Percentiles rank a stretch among this genome's conserved stretches.
Conservation (phyloP, 2,329 filamentous ascomycete species). For the Xylaria sp. region DNA sequence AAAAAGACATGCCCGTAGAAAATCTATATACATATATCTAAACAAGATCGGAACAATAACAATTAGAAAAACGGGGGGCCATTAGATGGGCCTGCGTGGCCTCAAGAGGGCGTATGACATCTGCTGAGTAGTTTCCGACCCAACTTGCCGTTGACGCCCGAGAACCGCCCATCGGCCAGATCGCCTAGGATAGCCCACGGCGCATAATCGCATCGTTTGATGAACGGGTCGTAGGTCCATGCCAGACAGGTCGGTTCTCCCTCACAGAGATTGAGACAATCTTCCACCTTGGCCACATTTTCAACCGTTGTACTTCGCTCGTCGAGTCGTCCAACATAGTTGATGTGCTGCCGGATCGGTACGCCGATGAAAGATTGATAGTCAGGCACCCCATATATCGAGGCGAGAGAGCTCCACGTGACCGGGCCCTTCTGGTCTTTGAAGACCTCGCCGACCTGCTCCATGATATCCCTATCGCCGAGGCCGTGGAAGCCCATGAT, state of each 20-base stretch:
- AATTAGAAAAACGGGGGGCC: not conserved
- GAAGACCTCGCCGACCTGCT: conserved; percentile 50
- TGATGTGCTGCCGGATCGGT: conserved; percentile 48
- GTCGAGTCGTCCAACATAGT: conserved; percentile 58
- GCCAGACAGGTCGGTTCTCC: conserved; percentile 52
- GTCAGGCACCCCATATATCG: conserved; percentile 51
- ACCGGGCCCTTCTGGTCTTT: conserved; percentile 47
- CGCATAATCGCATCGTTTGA: conserved; percentile 50
- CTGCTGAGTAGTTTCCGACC: conserved; percentile 34
- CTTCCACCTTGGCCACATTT: conserved; percentile 47
- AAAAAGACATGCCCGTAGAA: conserved; percentile 20
- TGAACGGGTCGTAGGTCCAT: conserved; percentile 55
- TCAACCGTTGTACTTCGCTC: conserved; percentile 48
- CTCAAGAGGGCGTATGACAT: conserved; percentile 36
- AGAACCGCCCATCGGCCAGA: conserved; percentile 41
- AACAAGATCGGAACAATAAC: conserved; percentile 21
- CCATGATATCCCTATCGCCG: conserved; percentile 52
- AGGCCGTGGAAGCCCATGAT: conserved; percentile 60
- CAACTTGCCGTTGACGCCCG: conserved; percentile 47
- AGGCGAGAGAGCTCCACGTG: conserved; percentile 58
- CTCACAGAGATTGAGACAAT: conserved; percentile 52
- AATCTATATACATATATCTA: conserved; percentile 23
- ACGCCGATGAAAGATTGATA: conserved; percentile 46
- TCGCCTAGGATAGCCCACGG: conserved; percentile 58
- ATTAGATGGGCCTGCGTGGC: not conserved